These are phyloP conservation scores for Ophiosphaerella narmari DNA, from an alignment of 2,329 filamentous ascomycete species.

Conservation along the genomic window DNA sequence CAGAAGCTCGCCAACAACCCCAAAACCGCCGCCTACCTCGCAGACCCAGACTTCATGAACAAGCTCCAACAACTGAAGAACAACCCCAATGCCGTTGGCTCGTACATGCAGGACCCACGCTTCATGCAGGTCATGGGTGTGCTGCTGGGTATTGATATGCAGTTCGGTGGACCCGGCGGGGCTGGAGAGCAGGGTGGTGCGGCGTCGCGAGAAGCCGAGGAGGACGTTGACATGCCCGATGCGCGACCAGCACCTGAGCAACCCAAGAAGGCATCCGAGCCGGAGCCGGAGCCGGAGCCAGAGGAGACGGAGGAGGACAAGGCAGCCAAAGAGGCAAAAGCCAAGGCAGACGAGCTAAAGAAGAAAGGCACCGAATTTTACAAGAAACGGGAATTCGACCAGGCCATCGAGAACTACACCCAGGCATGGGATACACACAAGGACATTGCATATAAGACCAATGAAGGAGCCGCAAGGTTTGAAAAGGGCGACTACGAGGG, in stretches of 20 bases:
- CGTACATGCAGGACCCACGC: constrained; percentile 84
- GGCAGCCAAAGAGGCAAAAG: constrained; percentile 88
- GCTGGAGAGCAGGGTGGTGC: constrained; percentile 46
- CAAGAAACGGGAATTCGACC: constrained; percentile 97
- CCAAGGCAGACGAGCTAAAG: constrained; percentile 92
- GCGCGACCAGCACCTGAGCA: constrained; percentile 60
- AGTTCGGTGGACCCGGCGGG: constrained; percentile 62
- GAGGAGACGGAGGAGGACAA: constrained; percentile 82
- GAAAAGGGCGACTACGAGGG: constrained; percentile 95
- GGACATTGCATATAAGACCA: constrained; percentile 98
- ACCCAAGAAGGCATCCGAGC: constrained; percentile 56
- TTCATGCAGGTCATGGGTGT: constrained; percentile 95
- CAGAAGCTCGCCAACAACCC: constrained; percentile 92
- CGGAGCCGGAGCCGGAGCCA: constrained; percentile 68
- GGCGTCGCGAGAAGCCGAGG: constrained; percentile 59
- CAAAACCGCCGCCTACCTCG: constrained; percentile 82
- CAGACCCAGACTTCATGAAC: constrained; percentile 84
- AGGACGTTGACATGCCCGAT: constrained; percentile 81
- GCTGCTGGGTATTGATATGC: constrained; percentile 91
- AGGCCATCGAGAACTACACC: constrained; percentile 89
- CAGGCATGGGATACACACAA: constrained; percentile 95
- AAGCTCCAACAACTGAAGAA: constrained; percentile 82
- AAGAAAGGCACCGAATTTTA: constrained; percentile 90
- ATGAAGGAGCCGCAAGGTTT: constrained; percentile 89
- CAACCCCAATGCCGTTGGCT: constrained; percentile 78